These are phyloP conservation scores for Ustilago vetiveriae DNA, from an alignment of 1,284 basidiomycete species.

Conservation along the genomic window DNA sequence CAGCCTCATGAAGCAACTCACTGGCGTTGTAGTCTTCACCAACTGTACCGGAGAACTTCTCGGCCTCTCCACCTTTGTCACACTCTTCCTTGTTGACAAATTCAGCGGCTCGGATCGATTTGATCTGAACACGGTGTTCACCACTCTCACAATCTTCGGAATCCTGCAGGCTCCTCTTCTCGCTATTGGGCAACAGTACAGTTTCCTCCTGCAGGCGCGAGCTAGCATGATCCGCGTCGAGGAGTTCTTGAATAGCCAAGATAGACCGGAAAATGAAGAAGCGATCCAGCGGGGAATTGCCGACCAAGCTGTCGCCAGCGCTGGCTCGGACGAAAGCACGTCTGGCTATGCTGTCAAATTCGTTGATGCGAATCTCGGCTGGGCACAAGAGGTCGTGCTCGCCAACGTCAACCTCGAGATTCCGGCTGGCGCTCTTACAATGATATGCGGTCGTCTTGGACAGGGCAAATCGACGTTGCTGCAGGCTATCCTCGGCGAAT, in stretches of 20 bases:
- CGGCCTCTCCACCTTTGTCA: slow-evolving; percentile 40
- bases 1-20: slow-evolving; percentile 28
- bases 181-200: slow-evolving; percentile 55
- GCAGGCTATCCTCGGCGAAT: slow-evolving; percentile 58
- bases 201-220: slow-evolving; percentile 44
- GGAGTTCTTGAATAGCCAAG: slow-evolving; percentile 38
- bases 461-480: slow-evolving; percentile 62
- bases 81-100: slow-evolving; percentile 43
- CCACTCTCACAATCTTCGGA: slow-evolving; percentile 49
- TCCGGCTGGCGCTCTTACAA: slow-evolving; percentile 36
- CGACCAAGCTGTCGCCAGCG: slow-evolving; percentile 1
- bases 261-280: slow-evolving; percentile 21
- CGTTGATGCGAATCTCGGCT: slow-evolving; percentile 34
- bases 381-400: slow-evolving; percentile 24
- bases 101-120: slow-evolving; percentile 41
- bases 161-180: slow-evolving; percentile 52
- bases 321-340: not conserved
- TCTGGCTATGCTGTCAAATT: slow-evolving; percentile 32
- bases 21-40: slow-evolving; percentile 29
- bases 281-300: slow-evolving; percentile 10
- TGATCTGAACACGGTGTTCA: slow-evolving; percentile 54
- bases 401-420: slow-evolving; percentile 44
- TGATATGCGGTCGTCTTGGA: slow-evolving; percentile 61
- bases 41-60: slow-evolving; percentile 40
- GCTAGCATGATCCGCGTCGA: slow-evolving; percentile 56